Conservation (phyloP, 371 early-diverging fungal genomes). For the Apophysomyces variabilis region DNA sequence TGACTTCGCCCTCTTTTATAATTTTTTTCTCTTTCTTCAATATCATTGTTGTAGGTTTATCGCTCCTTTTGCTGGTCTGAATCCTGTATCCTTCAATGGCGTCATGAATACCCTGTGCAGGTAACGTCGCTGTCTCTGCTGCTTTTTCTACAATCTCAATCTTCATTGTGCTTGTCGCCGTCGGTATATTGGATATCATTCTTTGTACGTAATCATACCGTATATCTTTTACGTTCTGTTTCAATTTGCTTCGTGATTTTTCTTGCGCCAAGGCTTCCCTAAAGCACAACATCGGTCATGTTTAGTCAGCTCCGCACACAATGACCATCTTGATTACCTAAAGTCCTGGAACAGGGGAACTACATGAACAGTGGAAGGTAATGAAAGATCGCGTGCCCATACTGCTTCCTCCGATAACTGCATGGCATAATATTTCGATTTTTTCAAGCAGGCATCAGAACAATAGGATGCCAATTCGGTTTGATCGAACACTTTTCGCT, state of each 20-base stretch:
- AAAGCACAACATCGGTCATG: background rate
- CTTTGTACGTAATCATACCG: slow-evolving; percentile 45
- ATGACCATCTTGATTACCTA: slow-evolving; percentile 28
- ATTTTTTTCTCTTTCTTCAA: slow-evolving; percentile 22
- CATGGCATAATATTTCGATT: slow-evolving; percentile 60
- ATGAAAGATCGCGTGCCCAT: slow-evolving; percentile 49
- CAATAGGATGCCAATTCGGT: slow-evolving; percentile 64
- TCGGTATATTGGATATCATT: slow-evolving; percentile 33
- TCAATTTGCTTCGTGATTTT: slow-evolving; percentile 14
- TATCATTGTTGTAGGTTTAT: slow-evolving; percentile 41
- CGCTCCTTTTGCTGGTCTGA: slow-evolving; percentile 16
- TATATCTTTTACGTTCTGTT: slow-evolving; percentile 25
- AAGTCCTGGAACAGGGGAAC: slow-evolving; percentile 35
- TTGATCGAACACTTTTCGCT: slow-evolving; percentile 71
- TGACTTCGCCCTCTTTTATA: background rate
- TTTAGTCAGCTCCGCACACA: background rate
- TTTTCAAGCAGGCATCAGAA: slow-evolving; percentile 63
- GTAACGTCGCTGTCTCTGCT: background rate
- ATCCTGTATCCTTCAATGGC: slow-evolving; percentile 53
- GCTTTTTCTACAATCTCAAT: slow-evolving; percentile 41
- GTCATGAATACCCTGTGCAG: slow-evolving; percentile 33
- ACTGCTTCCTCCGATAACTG: slow-evolving; percentile 73
- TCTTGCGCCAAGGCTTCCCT: slow-evolving; percentile 38
- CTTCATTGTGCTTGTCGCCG: slow-evolving; percentile 12
- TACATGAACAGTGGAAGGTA: slow-evolving; percentile 27